phyloP scores from a whole-genome alignment of 495 filamentous ascomycete genomes.

The Daldinia grandis region DNA sequence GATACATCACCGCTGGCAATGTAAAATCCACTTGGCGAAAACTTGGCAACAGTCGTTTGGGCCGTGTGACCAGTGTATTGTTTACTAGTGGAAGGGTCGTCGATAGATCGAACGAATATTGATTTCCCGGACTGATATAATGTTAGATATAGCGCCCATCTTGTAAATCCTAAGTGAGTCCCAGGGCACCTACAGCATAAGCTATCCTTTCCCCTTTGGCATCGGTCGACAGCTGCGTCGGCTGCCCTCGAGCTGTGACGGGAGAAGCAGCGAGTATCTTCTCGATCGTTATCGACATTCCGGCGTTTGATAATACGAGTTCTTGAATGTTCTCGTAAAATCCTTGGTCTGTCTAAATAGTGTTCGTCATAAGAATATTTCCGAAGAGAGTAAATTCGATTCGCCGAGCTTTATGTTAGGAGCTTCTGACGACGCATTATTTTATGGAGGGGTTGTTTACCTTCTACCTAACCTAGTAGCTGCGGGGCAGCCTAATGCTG shows the following conservation, averaged over 20 bases:
- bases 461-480: slow-evolving; percentile 8
- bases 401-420: slow-evolving; percentile 19
- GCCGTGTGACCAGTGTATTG: slow-evolving; percentile 93
- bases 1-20: slow-evolving; percentile 91
- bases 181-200: slow-evolving; percentile 75
- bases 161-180: background rate
- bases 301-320: background rate
- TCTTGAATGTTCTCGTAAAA: slow-evolving; percentile 14
- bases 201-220: slow-evolving; percentile 91
- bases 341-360: background rate
- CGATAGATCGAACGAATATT: slow-evolving; percentile 91
- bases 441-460: slow-evolving; percentile 35
- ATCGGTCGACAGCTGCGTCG: slow-evolving; percentile 90
- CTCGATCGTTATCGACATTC: slow-evolving; percentile 62
- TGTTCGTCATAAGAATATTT: slow-evolving; percentile 2
- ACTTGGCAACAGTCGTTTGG: slow-evolving; percentile 88
- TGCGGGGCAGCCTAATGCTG: slow-evolving; percentile 24
- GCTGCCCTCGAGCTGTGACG: slow-evolving; percentile 82
- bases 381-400: slow-evolving; percentile 12
- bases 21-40: slow-evolving; percentile 94
- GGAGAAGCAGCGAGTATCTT: slow-evolving; percentile 69
- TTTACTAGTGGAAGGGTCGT: slow-evolving; percentile 79
- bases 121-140: slow-evolving; percentile 85
- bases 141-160: slow-evolving; percentile 8
- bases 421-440: slow-evolving; percentile 32